These are phyloP conservation scores for Coemansia sp. DNA, from an alignment of 192 early-diverging fungal species.

Conservation along the genomic window DNA sequence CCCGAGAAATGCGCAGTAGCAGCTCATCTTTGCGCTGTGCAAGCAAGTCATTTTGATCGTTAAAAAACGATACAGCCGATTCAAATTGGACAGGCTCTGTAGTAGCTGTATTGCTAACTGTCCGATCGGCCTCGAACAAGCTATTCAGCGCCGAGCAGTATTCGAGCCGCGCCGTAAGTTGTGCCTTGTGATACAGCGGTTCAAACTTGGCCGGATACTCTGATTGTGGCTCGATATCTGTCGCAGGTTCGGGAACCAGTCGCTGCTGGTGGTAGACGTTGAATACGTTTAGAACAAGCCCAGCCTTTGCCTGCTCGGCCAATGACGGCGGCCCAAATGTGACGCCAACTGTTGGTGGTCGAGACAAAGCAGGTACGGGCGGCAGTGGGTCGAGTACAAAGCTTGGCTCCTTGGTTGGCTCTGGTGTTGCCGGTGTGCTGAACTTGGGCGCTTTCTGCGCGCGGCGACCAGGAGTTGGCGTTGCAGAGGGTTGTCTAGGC, in stretches of 20 bases:
- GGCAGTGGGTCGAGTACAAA: conserved; percentile 33
- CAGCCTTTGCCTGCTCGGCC: conserved; percentile 40
- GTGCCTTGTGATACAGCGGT: conserved; percentile 37
- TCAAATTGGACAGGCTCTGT: conserved; percentile 16
- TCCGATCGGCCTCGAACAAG: conserved; percentile 44
- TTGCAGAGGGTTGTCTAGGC: background rate
- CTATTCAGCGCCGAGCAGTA: conserved; percentile 36
- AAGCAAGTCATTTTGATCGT: conserved; percentile 22
- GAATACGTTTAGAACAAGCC: conserved; percentile 32
- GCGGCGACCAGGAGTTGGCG: background rate
- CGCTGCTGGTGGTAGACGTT: conserved; percentile 24
- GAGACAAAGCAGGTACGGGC: conserved; percentile 2
- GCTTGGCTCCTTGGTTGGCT: background rate
- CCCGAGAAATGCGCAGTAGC: conserved; percentile 29
- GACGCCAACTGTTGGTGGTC: background rate
- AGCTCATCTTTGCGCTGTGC: conserved; percentile 32
- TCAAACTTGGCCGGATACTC: conserved; percentile 19
- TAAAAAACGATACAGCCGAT: conserved; percentile 16
- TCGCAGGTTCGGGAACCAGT: conserved; percentile 11
- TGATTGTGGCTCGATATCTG: conserved; percentile 8
- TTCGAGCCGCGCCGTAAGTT: conserved; percentile 40
- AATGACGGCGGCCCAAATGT: conserved; percentile 6
- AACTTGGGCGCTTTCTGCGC: background rate
- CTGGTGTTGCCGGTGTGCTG: background rate
- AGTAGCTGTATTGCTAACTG: conserved; percentile 22